These are phyloP conservation scores for Ophiostoma pallidulum DNA, from an alignment of 2,329 filamentous ascomycete species.

Conservation along the genomic window DNA sequence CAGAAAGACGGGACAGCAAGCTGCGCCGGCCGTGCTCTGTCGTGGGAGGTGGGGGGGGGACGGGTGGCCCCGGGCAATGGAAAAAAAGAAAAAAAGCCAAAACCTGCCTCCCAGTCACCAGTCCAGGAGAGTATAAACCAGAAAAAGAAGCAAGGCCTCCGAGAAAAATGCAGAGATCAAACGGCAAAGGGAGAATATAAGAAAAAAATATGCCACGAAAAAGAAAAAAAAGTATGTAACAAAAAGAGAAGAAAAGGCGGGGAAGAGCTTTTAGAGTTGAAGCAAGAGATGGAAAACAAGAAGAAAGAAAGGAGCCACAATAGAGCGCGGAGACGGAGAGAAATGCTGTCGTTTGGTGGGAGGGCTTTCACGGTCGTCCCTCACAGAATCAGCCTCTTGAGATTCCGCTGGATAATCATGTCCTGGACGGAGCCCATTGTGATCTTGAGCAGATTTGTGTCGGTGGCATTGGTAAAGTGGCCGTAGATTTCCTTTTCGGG, in stretches of 20 bases:
- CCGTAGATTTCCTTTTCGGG: slow-evolving; percentile 55
- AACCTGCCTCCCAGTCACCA: not conserved
- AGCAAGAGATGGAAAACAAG: not conserved
- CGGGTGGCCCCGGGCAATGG: no score
- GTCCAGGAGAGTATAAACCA: not conserved
- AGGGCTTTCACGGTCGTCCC: no score
- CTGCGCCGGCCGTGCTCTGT: no score
- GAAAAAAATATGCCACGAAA: not conserved
- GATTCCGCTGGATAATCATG: slow-evolving; percentile 77
- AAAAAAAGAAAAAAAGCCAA: not conserved
- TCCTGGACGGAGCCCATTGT: slow-evolving; percentile 82
- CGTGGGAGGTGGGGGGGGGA: no score
- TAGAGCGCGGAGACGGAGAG: not conserved
- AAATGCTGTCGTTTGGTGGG: no score
- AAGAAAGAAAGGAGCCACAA: not conserved
- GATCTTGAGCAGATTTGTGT: slow-evolving; percentile 70
- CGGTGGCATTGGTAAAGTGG: slow-evolving; percentile 53
- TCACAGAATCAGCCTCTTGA: slow-evolving; percentile 69
- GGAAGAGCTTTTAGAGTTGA: not conserved
- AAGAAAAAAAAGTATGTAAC: not conserved
- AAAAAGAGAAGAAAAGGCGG: not conserved
- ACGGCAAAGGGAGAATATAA: no score
- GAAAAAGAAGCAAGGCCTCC: no score
- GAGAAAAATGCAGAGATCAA: no score
- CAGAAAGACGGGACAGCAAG: no score